These are phyloP conservation scores for Suillus subluteus DNA, from an alignment of 768 basidiomycete genomes.

Conservation along the genomic window DNA sequence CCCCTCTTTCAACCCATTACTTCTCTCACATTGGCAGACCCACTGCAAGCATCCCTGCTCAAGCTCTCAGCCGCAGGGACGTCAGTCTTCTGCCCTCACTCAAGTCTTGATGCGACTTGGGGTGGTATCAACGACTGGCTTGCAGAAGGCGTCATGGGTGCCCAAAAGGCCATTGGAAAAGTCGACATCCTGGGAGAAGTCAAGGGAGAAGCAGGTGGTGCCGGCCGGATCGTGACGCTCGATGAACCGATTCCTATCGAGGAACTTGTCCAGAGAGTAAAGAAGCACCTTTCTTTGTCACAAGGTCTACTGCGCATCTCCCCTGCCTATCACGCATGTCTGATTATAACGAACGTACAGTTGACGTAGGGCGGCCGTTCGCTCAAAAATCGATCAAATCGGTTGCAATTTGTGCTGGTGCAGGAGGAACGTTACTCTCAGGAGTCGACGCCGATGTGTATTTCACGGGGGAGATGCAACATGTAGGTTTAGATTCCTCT, in stretches of 20 bases:
- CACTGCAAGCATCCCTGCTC: slow-evolving; percentile 81
- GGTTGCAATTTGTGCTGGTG: slow-evolving; percentile 91
- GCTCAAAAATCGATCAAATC: slow-evolving; percentile 46
- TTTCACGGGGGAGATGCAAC: slow-evolving; percentile 91
- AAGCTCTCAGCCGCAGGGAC: slow-evolving; percentile 82
- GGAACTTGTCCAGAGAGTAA: slow-evolving; percentile 69
- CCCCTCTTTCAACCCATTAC: slow-evolving; percentile 78
- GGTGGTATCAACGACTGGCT: slow-evolving; percentile 94
- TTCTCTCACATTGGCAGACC: slow-evolving; percentile 75
- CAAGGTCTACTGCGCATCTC: slow-evolving; percentile 47
- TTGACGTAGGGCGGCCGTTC: slow-evolving; percentile 65
- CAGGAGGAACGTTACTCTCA: slow-evolving; percentile 77
- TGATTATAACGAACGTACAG: slow-evolving; percentile 36
- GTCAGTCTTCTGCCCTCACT: slow-evolving; percentile 87
- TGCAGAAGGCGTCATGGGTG: slow-evolving; percentile 53
- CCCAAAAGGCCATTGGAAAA: slow-evolving; percentile 30
- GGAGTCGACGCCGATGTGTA: slow-evolving; percentile 82
- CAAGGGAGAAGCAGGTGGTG: slow-evolving; percentile 54
- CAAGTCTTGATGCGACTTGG: slow-evolving; percentile 80
- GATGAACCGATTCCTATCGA: slow-evolving; percentile 58
- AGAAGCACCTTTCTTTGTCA: slow-evolving; percentile 61
- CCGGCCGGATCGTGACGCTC: slow-evolving; percentile 72
- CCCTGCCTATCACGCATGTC: neutral
- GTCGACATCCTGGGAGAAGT: slow-evolving; percentile 44
- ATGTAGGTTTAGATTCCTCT: slow-evolving; percentile 52